A percentile compares a stretch with the other conserved stretches of the same genome.
These are phyloP conservation scores for Globisporangium iwayamae DNA, from an alignment of 352 stramenopile genomes.

Conservation along the genomic window DNA sequence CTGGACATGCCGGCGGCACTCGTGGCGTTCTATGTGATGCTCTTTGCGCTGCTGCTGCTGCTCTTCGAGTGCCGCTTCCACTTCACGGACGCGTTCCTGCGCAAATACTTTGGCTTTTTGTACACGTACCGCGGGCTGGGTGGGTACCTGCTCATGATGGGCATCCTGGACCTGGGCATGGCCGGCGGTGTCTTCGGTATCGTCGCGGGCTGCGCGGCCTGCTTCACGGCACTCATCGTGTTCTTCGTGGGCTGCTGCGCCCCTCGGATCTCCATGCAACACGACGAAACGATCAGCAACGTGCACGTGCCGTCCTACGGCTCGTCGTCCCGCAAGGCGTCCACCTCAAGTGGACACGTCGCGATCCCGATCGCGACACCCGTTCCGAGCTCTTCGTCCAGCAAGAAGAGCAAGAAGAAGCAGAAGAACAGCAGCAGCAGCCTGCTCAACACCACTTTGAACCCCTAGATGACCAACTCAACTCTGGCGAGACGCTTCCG, in stretches of 20 bases:
- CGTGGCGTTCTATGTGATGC: slow-evolving; percentile 46
- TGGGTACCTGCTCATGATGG: slow-evolving; percentile 52
- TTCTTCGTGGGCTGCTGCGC: slow-evolving; percentile 30
- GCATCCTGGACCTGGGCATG: slow-evolving; percentile 57
- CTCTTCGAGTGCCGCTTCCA: slow-evolving; percentile 52
- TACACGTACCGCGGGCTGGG: slow-evolving; percentile 52
- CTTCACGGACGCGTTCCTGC: slow-evolving; percentile 40
- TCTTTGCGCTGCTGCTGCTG: slow-evolving; percentile 46
- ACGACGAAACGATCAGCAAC: slow-evolving; percentile 15
- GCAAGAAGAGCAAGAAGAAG: slow-evolving; percentile 7
- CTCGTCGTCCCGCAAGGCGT: slow-evolving; percentile 10
- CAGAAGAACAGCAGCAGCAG: slow-evolving; percentile 8
- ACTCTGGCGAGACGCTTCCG: neutral
- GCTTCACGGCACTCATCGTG: slow-evolving; percentile 38
- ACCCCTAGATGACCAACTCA: neutral
- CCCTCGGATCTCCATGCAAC: slow-evolving; percentile 7
- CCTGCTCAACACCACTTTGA: slow-evolving; percentile 17
- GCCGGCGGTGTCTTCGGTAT: slow-evolving; percentile 33
- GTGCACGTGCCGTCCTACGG: slow-evolving; percentile 15
- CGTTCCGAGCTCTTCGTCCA: neutral
- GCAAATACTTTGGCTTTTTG: slow-evolving; percentile 58
- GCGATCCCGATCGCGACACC: slow-evolving; percentile 8
- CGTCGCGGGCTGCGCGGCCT: slow-evolving; percentile 32
- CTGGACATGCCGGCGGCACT: slow-evolving; percentile 38
- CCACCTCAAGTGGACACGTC: neutral